Conservation (phyloP, 176 grass and related monocot genomes). For the Pontederia crassipes region DNA sequence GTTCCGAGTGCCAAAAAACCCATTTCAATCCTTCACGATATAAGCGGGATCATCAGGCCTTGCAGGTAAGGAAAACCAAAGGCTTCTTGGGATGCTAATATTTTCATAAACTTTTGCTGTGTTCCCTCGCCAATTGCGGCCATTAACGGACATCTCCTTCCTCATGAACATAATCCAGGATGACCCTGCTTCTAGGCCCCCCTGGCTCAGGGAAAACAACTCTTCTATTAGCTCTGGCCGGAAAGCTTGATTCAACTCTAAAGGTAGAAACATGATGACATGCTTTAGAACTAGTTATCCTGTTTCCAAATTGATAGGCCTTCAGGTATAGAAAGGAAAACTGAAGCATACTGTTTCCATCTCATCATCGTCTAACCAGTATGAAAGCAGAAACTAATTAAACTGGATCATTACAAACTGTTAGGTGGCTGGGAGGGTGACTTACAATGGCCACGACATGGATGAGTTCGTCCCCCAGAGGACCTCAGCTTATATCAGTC, state of each 20-base stretch:
- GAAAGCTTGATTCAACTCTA: conserved; percentile 58
- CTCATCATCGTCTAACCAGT: too few species aligned
- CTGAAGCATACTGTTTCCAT: too few species aligned
- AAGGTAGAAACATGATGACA: not conserved
- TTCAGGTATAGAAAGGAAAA: too few species aligned
- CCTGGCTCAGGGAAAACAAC: conserved; percentile 95
- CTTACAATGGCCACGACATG: conserved; percentile 88
- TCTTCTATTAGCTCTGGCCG: conserved; percentile 68
- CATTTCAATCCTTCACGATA: conserved; percentile 65
- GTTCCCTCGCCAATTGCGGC: not conserved
- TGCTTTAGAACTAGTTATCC: not conserved
- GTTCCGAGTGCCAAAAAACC: conserved; percentile 58
- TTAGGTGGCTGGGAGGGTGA: conserved; percentile 63
- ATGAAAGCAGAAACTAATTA: too few species aligned
- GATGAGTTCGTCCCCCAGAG: conserved; percentile 85
- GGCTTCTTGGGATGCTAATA: not conserved
- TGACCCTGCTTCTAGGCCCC: conserved; percentile 78
- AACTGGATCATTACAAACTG: not conserved
- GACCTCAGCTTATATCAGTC: conserved; percentile 78
- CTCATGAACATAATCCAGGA: conserved; percentile 25
- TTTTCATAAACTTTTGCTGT: not conserved
- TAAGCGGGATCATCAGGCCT: conserved; percentile 59
- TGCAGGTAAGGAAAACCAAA: conserved; percentile 41
- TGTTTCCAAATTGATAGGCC: too few species aligned
- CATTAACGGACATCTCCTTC: not conserved